Conservation (phyloP, 2,329 filamentous ascomycete genomes). For the Colletotrichum sp. region DNA sequence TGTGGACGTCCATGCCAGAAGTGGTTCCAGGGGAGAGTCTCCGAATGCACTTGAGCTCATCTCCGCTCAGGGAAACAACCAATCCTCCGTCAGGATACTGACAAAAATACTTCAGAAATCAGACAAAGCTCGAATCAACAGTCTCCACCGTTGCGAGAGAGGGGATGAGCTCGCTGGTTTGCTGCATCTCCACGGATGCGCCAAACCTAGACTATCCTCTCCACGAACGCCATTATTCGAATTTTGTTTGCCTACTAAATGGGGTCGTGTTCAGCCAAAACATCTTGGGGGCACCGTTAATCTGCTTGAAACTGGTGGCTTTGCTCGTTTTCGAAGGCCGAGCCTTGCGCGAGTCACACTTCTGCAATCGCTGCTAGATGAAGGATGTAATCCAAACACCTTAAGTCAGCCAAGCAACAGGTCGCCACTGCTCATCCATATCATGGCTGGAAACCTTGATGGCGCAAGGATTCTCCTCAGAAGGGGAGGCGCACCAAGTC, state of each 20-base stretch:
- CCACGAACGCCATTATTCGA: not conserved
- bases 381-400: not conserved
- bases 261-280: not conserved
- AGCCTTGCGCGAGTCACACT: not conserved
- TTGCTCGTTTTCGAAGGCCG: not conserved
- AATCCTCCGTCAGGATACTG: not conserved
- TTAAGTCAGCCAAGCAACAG: not conserved
- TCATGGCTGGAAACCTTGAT: not conserved
- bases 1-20: not conserved
- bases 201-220: not conserved
- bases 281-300: too few species aligned
- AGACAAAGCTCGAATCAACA: not conserved
- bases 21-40: not conserved
- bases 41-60: not conserved
- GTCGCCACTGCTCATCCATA: not conserved
- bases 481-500: not conserved
- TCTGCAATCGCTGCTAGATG: not conserved
- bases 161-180: not conserved
- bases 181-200: not conserved
- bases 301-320: not conserved
- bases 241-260: not conserved
- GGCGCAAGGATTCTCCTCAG: not conserved
- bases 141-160: not conserved
- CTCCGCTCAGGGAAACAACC: too few species aligned
- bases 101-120: not conserved